Evolutionary conservation across 768 basidiomycete species (phyloP).

Genomic region (Omphalotus guepiniiformis): DNA sequence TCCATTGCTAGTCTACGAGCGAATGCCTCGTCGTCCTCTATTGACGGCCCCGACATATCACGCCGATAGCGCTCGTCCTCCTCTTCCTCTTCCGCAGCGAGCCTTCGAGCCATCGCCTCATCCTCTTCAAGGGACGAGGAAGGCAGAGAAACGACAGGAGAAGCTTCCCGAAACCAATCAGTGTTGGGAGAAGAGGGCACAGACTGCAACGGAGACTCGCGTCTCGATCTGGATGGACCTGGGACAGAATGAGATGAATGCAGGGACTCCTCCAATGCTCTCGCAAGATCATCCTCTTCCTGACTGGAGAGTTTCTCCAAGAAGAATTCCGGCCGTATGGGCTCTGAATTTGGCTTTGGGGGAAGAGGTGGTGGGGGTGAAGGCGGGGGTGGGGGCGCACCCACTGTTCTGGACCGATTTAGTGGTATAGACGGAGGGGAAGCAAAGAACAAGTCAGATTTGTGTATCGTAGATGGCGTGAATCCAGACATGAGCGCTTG

Average conservation of each 20-base stretch:
- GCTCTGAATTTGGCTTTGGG: conserved; percentile 35
- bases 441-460: conserved; percentile 21
- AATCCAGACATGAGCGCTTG: conserved; percentile 1
- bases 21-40: conserved; percentile 38
- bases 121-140: conserved; percentile 13
- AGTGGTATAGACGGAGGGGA: conserved; percentile 21
- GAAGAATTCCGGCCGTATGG: conserved; percentile 12
- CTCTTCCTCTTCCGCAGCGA: conserved; percentile 18
- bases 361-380: conserved; percentile 20
- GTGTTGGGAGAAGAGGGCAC: conserved; percentile 11
- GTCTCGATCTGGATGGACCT: conserved; percentile 20
- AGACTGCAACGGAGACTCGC: not conserved
- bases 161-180: conserved; percentile 7
- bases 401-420: conserved; percentile 17
- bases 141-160: not conserved
- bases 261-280: conserved; percentile 56
- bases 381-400: not conserved
- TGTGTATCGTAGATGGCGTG: conserved; percentile 16
- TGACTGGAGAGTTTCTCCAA: conserved; percentile 30
- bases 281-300: conserved; percentile 66
- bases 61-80: conserved; percentile 3
- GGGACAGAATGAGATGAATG: conserved; percentile 10
- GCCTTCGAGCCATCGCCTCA: conserved; percentile 23
- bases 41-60: conserved; percentile 1
- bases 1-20: conserved; percentile 35